Base-by-base conservation (phyloP, 352 stramenopile genomes). In the Globisporangium iwayamae region DNA sequence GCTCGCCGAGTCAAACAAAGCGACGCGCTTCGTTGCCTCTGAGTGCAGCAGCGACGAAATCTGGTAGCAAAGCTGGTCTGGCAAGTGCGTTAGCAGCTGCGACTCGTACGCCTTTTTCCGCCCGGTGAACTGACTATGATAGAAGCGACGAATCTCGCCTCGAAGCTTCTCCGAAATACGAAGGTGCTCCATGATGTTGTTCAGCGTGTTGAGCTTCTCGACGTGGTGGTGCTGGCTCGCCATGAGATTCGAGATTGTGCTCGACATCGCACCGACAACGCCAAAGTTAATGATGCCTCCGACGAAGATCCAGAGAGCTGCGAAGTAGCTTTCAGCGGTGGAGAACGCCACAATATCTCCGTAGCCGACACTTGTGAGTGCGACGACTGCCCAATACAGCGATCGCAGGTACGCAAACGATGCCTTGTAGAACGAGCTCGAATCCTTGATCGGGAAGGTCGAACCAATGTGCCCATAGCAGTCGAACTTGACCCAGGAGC, bases 251-350 rank as follows among this genome's bases (percentile, higher is more conserved):
- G 82, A 79, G 57, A 94, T 88, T 0, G 79, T 91, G 48, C 78
- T 91, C 3, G 83, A 94, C 78, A 94, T 94, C 0, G 85, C 85
- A 1, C 83, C 85, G 1, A 94, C 76, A 10, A 90, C 78, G 4
- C 71, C 82, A 67, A 91, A 94, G 62, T 94, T 94, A 57, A 94
- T 77, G 32, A 93, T 77, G 2, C 81, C 81, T 5, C 81, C 80
- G 0, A 90, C 47, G 60, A 88, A 94, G 57, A 91, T 88, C 85
- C 85, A 94, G 0, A 88, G 20, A 8, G 83, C 80, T 0, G 85
- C 83, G 39, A 89, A 93, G 25, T 83, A 82, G 38, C 73, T 91
- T 56, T 94, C 83, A 0, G 72, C 60, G 1, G 85, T 94, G 2
- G 85, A 90, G 48, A 85, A 93, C 0, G 85, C 81, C 6, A 79